Evolutionary conservation across 2,329 filamentous ascomycete species (phyloP).

Genomic region (Colletotrichum gloeosporioides): DNA sequence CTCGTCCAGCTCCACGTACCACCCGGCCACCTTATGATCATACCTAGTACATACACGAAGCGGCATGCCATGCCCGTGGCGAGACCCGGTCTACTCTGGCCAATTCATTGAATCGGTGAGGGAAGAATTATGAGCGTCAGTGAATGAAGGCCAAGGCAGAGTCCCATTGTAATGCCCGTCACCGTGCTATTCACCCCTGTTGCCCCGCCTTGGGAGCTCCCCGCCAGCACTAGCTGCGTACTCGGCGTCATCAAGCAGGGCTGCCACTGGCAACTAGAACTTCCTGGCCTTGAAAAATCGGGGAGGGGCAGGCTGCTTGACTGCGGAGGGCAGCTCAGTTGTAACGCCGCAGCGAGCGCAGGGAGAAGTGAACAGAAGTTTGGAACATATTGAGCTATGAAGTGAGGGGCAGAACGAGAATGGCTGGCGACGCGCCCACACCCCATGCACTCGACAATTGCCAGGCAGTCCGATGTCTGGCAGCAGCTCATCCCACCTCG

Average conservation of each 20-base stretch:
- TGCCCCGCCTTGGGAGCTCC: conserved; percentile 9
- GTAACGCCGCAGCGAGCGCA: background rate
- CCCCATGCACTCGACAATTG: background rate
- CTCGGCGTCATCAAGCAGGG: conserved; percentile 13
- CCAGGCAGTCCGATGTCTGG: background rate
- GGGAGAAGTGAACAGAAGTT: background rate
- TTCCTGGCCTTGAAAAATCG: conserved; percentile 1
- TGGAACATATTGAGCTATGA: background rate
- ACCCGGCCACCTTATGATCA: background rate
- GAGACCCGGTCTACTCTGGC: background rate
- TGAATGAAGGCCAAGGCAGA: background rate
- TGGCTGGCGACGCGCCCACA: background rate
- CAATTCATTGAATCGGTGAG: conserved; percentile 1
- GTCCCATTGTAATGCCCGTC: background rate
- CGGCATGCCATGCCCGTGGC: background rate
- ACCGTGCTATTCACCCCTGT: background rate
- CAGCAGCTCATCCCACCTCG: background rate
- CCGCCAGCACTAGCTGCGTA: background rate
- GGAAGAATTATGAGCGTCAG: background rate
- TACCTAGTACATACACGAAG: conserved; percentile 1
- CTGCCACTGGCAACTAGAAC: background rate
- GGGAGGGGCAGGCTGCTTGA: background rate
- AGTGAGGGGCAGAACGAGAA: background rate
- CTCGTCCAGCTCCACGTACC: background rate
- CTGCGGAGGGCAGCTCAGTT: background rate